Evolutionary conservation across 176 grass and related monocot species (phyloP).

Genomic region (Olyra latifolia): DNA sequence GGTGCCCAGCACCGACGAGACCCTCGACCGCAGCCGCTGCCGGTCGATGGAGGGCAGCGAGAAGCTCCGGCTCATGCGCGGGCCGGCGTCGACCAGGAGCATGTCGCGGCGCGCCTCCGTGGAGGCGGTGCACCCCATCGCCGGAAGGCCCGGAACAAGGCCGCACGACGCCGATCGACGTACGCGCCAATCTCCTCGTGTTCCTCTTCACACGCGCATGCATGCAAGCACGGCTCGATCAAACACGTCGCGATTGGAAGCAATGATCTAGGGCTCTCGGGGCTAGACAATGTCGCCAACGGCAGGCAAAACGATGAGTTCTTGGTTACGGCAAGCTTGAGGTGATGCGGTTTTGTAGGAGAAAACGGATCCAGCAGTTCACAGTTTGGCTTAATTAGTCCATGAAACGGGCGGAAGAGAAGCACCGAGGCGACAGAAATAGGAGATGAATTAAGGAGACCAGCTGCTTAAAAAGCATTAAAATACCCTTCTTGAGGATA

Average conservation of each 20-base stretch:
- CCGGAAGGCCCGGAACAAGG: neutral
- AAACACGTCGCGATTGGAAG: neutral
- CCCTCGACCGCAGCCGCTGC: slow-evolving; percentile 27
- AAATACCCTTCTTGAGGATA: neutral
- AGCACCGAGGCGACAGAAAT: slow-evolving; percentile 23
- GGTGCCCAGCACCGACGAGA: slow-evolving; percentile 37
- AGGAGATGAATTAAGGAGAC: slow-evolving; percentile 4
- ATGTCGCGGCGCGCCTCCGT: slow-evolving; percentile 43
- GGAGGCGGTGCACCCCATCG: slow-evolving; percentile 59
- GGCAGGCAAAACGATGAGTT: neutral
- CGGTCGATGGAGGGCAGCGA: slow-evolving; percentile 46
- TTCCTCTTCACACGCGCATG: neutral
- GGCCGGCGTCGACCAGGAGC: slow-evolving; percentile 2
- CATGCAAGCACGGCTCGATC: neutral
- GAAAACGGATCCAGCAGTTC: slow-evolving; percentile 19
- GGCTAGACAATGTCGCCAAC: neutral
- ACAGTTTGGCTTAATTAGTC: slow-evolving; percentile 30
- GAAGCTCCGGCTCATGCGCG: slow-evolving; percentile 37
- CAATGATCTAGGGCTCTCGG: neutral
- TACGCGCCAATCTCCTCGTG: neutral
- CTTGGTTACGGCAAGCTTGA: slow-evolving; percentile 16
- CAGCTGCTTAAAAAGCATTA: neutral
- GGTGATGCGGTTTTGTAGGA: slow-evolving; percentile 47
- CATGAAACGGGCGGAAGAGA: slow-evolving; percentile 34
- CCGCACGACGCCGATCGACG: neutral